phyloP scores from a whole-genome alignment of 2,329 filamentous ascomycete genomes.

The Corinectria fuckeliana region DNA sequence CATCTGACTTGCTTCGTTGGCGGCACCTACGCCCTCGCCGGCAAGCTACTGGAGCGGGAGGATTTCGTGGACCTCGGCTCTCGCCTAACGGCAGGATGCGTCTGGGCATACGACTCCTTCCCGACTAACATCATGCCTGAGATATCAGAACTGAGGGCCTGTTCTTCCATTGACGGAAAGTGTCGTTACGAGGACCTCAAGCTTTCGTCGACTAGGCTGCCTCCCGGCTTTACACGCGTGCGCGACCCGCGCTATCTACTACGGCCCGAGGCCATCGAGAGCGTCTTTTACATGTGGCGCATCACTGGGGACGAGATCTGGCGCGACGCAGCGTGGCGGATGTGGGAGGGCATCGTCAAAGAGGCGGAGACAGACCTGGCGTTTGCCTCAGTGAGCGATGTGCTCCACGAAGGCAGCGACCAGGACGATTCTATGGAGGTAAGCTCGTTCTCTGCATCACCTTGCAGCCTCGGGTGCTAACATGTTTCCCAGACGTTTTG shows the following conservation, averaged over 20 bases:
- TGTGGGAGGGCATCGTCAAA: conserved; percentile 52
- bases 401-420: conserved; percentile 38
- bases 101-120: conserved; percentile 60
- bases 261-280: conserved; percentile 60
- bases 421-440: conserved; percentile 68
- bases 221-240: conserved; percentile 64
- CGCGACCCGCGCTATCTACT: conserved; percentile 52
- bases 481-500: conserved; percentile 63
- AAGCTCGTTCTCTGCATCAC: conserved; percentile 41
- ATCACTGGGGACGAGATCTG: conserved; percentile 54
- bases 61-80: conserved; percentile 56
- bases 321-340: conserved; percentile 54
- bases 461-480: conserved; percentile 19
- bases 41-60: conserved; percentile 61
- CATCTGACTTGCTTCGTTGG: conserved; percentile 76
- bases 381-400: conserved; percentile 50
- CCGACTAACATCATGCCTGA: conserved; percentile 63
- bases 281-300: conserved; percentile 58
- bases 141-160: conserved; percentile 48
- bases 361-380: conserved; percentile 53
- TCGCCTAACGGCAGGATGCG: conserved; percentile 58
- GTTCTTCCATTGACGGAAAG: conserved; percentile 42
- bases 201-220: conserved; percentile 38
- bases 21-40: conserved; percentile 72
- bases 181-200: conserved; percentile 43